Conservation (phyloP, 116 monocot genomes). For the Zostera marina region DNA sequence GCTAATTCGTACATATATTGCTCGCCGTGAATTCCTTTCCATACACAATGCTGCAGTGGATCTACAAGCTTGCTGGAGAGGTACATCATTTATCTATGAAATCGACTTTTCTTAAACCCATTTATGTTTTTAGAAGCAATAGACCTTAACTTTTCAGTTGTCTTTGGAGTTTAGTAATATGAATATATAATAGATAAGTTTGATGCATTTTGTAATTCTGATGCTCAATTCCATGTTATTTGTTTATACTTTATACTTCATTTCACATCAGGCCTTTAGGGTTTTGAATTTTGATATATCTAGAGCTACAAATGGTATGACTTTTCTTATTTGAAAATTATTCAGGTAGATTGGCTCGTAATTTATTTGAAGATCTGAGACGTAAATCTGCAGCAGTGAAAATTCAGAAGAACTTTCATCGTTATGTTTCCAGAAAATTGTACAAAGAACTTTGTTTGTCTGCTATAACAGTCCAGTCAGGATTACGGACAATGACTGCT, state of each 20-base stretch:
- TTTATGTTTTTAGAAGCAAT: neutral
- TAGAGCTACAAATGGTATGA: neutral
- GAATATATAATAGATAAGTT: neutral
- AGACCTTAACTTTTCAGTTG: neutral
- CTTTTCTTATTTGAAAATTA: neutral
- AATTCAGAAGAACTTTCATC: constrained; percentile 68
- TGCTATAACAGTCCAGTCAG: constrained; percentile 64
- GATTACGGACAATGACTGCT: constrained; percentile 66
- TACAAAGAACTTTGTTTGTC: constrained; percentile 32
- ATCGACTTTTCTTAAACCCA: neutral
- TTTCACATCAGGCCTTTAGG: neutral
- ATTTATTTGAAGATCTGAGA: constrained; percentile 60
- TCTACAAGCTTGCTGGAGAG: constrained; percentile 69
- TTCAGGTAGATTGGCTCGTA: constrained; percentile 62
- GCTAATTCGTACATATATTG: constrained; percentile 56
- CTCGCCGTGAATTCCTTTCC: constrained; percentile 58
- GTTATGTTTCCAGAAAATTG: constrained; percentile 36
- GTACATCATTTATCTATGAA: constrained; percentile 11
- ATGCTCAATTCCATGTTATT: neutral
- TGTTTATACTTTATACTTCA: neutral
- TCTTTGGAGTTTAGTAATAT: no score
- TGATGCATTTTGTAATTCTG: neutral
- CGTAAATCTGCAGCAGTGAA: constrained; percentile 58
- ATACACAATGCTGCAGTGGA: constrained; percentile 44
- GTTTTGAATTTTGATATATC: constrained; percentile 3